Evolutionary conservation across 176 grass and related monocot species (phyloP), one percentile per base, ranked within the genome.

Genomic region (Phyllostachys edulis): DNA sequence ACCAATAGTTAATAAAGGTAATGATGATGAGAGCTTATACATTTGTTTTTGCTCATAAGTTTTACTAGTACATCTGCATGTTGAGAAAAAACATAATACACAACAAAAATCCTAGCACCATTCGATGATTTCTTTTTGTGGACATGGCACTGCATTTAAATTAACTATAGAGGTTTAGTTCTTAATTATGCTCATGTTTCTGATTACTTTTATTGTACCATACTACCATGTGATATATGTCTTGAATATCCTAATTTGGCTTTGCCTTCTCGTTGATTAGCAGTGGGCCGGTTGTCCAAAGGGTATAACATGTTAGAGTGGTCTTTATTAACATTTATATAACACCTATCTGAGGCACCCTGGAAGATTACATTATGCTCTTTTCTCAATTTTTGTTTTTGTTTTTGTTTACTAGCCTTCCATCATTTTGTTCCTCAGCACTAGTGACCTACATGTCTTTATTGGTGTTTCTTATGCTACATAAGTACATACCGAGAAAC

Each of bases 1-100:
- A 68, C 13, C 32, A 26, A 38, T 68, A 34, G 51, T 51, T 13
- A 32, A 68, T 54, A 67, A 80, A 68, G 78, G 78, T 80, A 80
- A 54, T n/a, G 63, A 3, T 47, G 29, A 16, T 64, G 27, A 64
- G 29, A 64, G 62, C 13, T 7, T 64, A 8, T 64, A 64, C 62
- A 64, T 34, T 64, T 64, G 27, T 36, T 64, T 36, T 36, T 17
- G 14, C 62, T 16, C 29, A 63, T 63, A 36, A 64, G 14, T 64
- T 64, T 64, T 8, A 17, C 62, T 17, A 17, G 62, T 15, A 4
- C 6, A 36, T 64, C 27, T 64, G 27, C 27, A 64, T 64, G 27
- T 64, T 6, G 0, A 36, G 13, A 36, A 64, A 64, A 34, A 14
- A 64, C 1, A 34, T 36, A 8, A 7, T 36, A 64, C 62, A 32